phyloP scores from a whole-genome alignment of 495 filamentous ascomycete genomes.

The Penicillium paxilli region DNA sequence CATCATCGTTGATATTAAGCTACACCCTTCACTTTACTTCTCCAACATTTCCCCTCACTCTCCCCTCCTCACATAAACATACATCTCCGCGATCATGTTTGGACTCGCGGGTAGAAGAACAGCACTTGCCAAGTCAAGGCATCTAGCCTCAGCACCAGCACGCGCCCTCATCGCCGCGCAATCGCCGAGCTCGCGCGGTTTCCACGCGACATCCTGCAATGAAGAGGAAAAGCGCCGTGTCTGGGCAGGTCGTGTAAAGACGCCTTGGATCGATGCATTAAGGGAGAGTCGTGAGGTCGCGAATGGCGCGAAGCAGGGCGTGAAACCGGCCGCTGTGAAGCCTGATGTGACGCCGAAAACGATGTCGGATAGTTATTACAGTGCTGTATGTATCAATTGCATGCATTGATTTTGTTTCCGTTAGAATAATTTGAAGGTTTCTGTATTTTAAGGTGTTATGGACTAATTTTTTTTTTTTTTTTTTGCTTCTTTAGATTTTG shows the following conservation, averaged over 20 bases:
- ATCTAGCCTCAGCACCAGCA: constrained; percentile 7
- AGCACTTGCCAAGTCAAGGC: constrained; percentile 14
- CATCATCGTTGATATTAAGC: constrained; percentile 17
- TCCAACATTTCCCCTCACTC: not conserved
- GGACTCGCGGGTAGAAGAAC: constrained; percentile 21
- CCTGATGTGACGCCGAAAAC: constrained; percentile 58
- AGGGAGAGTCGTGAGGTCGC: constrained; percentile 49
- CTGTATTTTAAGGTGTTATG: no score
- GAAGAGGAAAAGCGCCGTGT: constrained; percentile 18
- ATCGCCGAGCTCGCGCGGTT: constrained; percentile 19
- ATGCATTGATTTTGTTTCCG: not conserved
- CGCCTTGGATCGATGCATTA: constrained; percentile 70
- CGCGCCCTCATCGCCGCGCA: constrained; percentile 13
- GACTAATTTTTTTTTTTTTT: constrained; percentile 15
- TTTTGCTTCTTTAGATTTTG: constrained; percentile 47
- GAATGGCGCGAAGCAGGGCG: constrained; percentile 26
- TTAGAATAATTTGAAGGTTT: no score
- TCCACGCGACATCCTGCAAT: constrained; percentile 28
- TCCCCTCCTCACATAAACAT: not conserved
- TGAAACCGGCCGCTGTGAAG: constrained; percentile 31
- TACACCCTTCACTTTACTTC: no score
- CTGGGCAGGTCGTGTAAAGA: constrained; percentile 53
- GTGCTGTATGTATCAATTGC: constrained; percentile 47
- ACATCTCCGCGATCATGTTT: constrained; percentile 16
- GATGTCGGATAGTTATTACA: constrained; percentile 66